A percentile compares a stretch with the other conserved stretches of the same genome.
Conservation (phyloP, 805 yeast species). For the Kluyveromyces wickerhamii region DNA sequence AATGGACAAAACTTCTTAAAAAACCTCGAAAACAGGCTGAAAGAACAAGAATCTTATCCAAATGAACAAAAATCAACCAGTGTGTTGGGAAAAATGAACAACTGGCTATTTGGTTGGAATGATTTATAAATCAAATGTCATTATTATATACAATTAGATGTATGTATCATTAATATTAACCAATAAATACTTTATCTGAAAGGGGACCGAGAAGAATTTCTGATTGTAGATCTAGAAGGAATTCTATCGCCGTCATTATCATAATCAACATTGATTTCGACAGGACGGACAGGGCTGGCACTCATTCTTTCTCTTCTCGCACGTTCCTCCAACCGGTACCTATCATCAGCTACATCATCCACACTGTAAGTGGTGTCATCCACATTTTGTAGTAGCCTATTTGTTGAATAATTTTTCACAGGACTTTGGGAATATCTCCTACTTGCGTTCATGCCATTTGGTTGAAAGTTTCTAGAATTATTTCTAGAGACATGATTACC, state of each 20-base stretch:
- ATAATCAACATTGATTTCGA: background rate
- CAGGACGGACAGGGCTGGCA: background rate
- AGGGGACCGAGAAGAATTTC: conserved; percentile 4
- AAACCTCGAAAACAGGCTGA: conserved; percentile 24
- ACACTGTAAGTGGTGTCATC: conserved; percentile 8
- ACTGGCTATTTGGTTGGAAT: conserved; percentile 51
- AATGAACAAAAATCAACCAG: conserved; percentile 15
- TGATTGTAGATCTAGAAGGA: conserved; percentile 20
- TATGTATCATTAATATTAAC: background rate
- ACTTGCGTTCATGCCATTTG: no score
- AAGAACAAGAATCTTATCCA: conserved; percentile 16
- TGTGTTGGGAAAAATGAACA: conserved; percentile 32
- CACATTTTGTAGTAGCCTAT: background rate
- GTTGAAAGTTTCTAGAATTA: no score
- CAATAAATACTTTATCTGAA: conserved; percentile 1
- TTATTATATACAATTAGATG: background rate
- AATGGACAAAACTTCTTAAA: conserved; percentile 21
- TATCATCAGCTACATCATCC: conserved; percentile 6
- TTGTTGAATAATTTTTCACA: conserved; percentile 3
- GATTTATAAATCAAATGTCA: conserved; percentile 27
- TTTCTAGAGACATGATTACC: no score
- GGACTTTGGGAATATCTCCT: conserved; percentile 9
- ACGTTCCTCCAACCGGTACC: conserved; percentile 8
- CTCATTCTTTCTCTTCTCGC: conserved; percentile 8
- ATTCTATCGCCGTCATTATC: conserved; percentile 10